Base-by-base conservation (phyloP, 1,284 basidiomycete genomes). In the Trichosporon sp. region DNA sequence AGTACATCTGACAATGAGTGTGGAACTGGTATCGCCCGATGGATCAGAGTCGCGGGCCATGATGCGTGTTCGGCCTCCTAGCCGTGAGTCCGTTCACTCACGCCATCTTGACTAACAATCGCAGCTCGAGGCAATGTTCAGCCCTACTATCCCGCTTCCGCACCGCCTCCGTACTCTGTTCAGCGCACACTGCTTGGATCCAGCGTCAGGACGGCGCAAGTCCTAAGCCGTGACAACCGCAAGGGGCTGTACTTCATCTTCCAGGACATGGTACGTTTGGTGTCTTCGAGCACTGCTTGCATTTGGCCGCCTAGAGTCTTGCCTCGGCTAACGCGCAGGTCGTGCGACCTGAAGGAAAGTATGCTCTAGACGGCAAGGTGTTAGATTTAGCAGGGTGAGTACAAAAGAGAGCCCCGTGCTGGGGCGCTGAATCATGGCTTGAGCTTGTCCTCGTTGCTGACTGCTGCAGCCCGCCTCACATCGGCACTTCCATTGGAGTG, bases 201-300 rank as follows among this genome's bases (percentile, higher is more conserved):
- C 0, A 61, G 60, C 21, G 66, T 68, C 7, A 58, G 66, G 8
- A 68, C 66, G 1, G 64, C 66, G 1, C 66, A 68, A 16, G 54
- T 68, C 4, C 34, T 68, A 6, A 63, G 56, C 10, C 64, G 64
- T 14, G 66, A 68, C 5, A 60, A 62, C 6, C 59, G 60, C 21
- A 68, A 68, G 31, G 66, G 64, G 0, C 52, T 68, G 19, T 65
- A 64, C 19, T 68, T 68, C 32, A 68, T 68, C 33, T 68, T 68
- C 44, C 66, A 68, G 31, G 66, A 68, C 40, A 62, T 68, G 66
- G 66, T 68, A 33, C 19, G 66, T 68, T 4, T 54, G 27, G 25
- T 2, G 16, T 54, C 8, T 13, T 11, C n/a, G n/a, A n/a, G n/a
- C n/a, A n/a, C n/a, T n/a, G n/a, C n/a, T n/a, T n/a, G n/a, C n/a